These are phyloP conservation scores for Chlorella variabilis DNA, from an alignment of 163 green algal species.

Conservation along the genomic window DNA sequence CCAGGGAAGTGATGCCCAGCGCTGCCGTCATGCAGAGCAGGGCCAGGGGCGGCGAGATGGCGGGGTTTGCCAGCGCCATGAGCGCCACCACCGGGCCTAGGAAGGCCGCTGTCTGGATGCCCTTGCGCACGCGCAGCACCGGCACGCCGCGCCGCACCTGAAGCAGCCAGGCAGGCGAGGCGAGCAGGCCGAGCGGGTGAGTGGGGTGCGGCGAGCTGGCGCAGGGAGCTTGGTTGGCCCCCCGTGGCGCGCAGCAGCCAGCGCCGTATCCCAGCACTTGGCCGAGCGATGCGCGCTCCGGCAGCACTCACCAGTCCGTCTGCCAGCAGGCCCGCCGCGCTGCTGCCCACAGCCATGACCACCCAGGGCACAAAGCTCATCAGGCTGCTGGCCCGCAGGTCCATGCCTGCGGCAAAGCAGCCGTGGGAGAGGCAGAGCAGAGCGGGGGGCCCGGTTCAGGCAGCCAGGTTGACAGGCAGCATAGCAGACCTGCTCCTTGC, in stretches of 20 bases:
- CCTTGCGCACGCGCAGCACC: conserved; percentile 46
- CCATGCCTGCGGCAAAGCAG: conserved; percentile 63
- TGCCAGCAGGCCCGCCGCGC: conserved; percentile 58
- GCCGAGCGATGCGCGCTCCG: neutral
- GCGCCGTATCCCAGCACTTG: no score
- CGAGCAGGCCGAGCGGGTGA: no score
- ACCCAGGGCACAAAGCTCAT: conserved; percentile 91
- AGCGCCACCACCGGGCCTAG: conserved; percentile 78
- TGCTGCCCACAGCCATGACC: conserved; percentile 84
- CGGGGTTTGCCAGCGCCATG: conserved; percentile 67
- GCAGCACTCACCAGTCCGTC: conserved; percentile 49
- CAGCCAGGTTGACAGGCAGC: neutral
- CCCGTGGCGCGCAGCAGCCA: no score
- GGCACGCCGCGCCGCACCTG: conserved; percentile 17
- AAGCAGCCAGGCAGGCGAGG: neutral
- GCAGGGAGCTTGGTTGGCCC: no score
- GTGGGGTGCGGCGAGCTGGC: no score
- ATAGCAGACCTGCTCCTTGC: neutral
- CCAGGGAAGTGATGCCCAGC: conserved; percentile 83
- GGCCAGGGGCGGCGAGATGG: conserved; percentile 58
- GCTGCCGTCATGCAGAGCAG: conserved; percentile 77
- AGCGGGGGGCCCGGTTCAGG: no score
- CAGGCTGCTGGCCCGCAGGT: conserved; percentile 77
- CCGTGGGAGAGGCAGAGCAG: no score
- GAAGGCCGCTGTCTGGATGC: conserved; percentile 82